Evolutionary conservation across 1,284 basidiomycete species (phyloP).

Genomic region (Laetiporus sulphureus): DNA sequence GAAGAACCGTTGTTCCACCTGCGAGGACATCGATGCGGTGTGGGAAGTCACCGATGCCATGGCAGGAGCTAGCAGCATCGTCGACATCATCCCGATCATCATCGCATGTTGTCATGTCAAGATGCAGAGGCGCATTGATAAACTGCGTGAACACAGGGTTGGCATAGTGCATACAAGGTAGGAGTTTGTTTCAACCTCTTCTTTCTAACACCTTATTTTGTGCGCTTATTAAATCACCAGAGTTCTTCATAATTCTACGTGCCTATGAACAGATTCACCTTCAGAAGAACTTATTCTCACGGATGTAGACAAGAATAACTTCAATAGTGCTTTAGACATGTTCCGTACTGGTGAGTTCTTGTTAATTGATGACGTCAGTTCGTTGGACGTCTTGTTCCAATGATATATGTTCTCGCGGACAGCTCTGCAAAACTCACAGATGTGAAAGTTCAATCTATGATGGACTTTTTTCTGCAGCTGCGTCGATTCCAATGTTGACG

Average conservation of each 20-base stretch:
- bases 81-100: no score
- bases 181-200: background rate
- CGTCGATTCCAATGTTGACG: background rate
- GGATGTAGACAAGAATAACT: background rate
- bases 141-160: conserved; percentile 33
- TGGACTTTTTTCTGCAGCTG: conserved; percentile 7
- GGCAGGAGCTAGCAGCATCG: no score
- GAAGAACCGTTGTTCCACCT: no score
- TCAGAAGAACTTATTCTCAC: background rate
- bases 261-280: conserved; percentile 2
- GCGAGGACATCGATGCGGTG: no score
- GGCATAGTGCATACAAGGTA: conserved; percentile 18
- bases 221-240: background rate
- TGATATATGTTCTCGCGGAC: conserved; percentile 1
- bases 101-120: no score
- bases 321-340: background rate
- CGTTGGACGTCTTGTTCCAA: background rate
- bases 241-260: conserved; percentile 1
- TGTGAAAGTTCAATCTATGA: conserved; percentile 7
- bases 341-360: background rate
- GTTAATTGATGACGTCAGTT: background rate
- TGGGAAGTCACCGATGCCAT: no score
- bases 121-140: no score
- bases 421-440: background rate
- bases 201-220: background rate